Base-by-base conservation (phyloP, 257 asterid genomes). In the Solanum appendiculatum region DNA sequence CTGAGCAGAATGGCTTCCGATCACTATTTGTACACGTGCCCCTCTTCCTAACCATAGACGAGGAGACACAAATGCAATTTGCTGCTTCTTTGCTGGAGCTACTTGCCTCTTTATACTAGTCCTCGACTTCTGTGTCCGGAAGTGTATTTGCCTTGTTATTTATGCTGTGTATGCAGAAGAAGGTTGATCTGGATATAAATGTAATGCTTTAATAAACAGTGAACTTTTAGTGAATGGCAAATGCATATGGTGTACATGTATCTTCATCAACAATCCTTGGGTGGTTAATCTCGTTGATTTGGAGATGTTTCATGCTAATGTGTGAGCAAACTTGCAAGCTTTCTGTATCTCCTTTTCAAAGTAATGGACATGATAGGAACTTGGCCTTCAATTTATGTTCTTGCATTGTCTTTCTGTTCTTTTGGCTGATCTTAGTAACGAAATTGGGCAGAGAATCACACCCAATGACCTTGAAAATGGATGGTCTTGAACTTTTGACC, bases 41-140 rank as follows among this genome's bases (percentile, higher is more conserved):
- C 54, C 98, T 94, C 88, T 97, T 97, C 98, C 93, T 91, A 89
- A 94, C 97, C 25, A 90, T 94, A 68, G 98, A 94, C 9, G 95
- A 95, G 94, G 98, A 94, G 89, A 95, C 97, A n/a, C 99, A 97
- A 87, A 95, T 97, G 98, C 98, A 90, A 87, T 97, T 96, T 90
- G 98, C 95, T 86, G 97, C 98, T 58, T 88, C 94, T 64, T 93
- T 97, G 83, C 66, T 95, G 92, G 98, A 94, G 93, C 90, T 93
- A 87, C 96, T 97, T 36, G 95, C 96, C 48, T 89, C 98, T 85
- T 68, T 88, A 87, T 88, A 73, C 87, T 94, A 93, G 91, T 83
- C 86, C 87, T 82, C 75, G n/a, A 74, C 66, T 4, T 72, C 31
- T 78, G 33, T 69, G 54, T 14, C 48, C 23, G 29, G 33, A 54